These are phyloP conservation scores for Penicillium chermesinum DNA, from an alignment of 495 filamentous ascomycete genomes.

Conservation along the genomic window DNA sequence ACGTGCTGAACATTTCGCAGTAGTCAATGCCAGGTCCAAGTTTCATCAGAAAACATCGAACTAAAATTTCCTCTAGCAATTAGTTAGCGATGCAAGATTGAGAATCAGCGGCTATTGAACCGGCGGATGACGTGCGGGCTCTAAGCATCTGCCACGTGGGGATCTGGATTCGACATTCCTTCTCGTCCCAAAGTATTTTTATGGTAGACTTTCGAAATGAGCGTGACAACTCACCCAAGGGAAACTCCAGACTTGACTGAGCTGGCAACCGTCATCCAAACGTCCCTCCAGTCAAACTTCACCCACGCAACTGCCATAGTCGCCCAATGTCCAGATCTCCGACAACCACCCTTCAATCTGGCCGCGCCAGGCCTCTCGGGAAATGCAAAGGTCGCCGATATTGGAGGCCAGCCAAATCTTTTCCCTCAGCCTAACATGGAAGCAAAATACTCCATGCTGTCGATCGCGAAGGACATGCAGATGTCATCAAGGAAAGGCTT, in stretches of 20 bases:
- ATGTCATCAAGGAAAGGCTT: slow-evolving; percentile 22
- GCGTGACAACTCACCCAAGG: slow-evolving; percentile 9
- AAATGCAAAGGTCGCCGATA: slow-evolving; percentile 30
- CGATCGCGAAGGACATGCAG: slow-evolving; percentile 28
- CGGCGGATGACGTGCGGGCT: background rate
- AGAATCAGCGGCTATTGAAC: too few relatives aligned
- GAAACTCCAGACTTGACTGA: slow-evolving; percentile 26
- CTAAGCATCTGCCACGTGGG: too few relatives aligned
- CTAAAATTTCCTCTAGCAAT: too few relatives aligned
- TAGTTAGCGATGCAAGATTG: too few relatives aligned
- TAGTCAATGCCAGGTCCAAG: too few relatives aligned
- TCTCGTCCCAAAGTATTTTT: too few relatives aligned
- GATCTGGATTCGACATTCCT: too few relatives aligned
- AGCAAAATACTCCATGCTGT: slow-evolving; percentile 26
- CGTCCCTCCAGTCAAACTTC: slow-evolving; percentile 26
- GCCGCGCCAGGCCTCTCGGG: slow-evolving; percentile 33
- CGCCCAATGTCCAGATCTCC: slow-evolving; percentile 32
- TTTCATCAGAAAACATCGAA: too few relatives aligned
- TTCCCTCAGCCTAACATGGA: slow-evolving; percentile 27
- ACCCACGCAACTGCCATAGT: slow-evolving; percentile 16
- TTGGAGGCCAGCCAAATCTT: slow-evolving; percentile 34
- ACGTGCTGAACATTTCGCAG: background rate
- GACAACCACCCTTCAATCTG: slow-evolving; percentile 31
- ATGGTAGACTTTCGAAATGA: slow-evolving; percentile 8
- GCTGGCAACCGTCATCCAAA: slow-evolving; percentile 17